Evolutionary conservation across 2,329 filamentous ascomycete species (phyloP), one percentile per base, ranked within the genome.

Genomic region (Neofusicoccum sp.): DNA sequence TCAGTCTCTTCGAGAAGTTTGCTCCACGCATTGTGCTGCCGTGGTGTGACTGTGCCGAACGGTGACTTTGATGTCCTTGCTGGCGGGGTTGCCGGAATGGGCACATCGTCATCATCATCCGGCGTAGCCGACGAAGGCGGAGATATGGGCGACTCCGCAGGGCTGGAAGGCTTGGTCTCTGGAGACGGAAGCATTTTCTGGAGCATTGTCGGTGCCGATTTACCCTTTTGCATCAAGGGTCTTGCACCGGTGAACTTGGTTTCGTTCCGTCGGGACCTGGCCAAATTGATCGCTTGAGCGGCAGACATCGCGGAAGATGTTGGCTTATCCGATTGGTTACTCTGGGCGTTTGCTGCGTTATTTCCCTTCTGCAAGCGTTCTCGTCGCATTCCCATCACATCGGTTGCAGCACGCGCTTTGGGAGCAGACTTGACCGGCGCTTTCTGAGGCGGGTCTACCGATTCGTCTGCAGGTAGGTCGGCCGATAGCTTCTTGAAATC

Each of bases 11-110:
- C 68, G 11, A 75, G 44, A 9, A 75, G 59, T 45, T 70, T 70
- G 31, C 65, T 68, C 62, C 75, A 75, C 12, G 75, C 64, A 11
- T 67, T 65, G 31, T 68, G 71, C 45, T 76, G 73, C 20, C 70
- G 69, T 8, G 74, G 74, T 16, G 74, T 76, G 4, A 73, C 67
- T 1, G 73, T 71, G 16, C 69, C 70, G 45, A 68, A 64, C 6
- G 62, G 61, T n/a, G 49, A 61, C 16, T 61, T 41, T 9, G 59
- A 61, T 16, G 59, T 56, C n/a, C 59, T 56, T 9, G n/a, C 38
- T 7, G 59, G 49, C 24, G 59, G 59, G 8, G 49, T 61, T 26
- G 59, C 34, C 3, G 49, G 59, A 6, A 44, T 56, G 5, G 41
- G 33, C 14, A 45, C 20, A 16, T 61, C 43, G 9, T 57, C 47